A percentile compares a stretch with the other conserved stretches of the same genome.
These are phyloP conservation scores for Hibiscus mutabilis DNA, from an alignment of 345 rosid species.

Conservation along the genomic window DNA sequence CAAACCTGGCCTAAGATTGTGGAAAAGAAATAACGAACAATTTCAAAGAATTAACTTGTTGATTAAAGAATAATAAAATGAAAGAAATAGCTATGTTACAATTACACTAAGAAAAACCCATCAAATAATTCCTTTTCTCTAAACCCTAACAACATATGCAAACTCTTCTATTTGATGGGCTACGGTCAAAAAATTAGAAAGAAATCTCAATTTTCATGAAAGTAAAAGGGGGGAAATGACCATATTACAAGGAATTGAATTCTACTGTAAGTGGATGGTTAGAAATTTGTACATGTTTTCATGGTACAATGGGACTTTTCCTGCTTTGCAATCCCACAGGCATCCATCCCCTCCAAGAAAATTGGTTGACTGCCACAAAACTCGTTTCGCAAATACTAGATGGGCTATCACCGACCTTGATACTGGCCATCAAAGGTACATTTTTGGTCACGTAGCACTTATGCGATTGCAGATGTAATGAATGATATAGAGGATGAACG, in stretches of 20 bases:
- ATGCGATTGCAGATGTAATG: not conserved
- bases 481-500: not conserved
- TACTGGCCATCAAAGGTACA: not conserved
- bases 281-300: constrained; percentile 41
- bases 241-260: constrained; percentile 45
- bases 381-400: constrained; percentile 7
- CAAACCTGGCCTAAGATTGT: too few species aligned
- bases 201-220: not conserved
- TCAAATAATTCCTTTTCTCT: constrained; percentile 27
- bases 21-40: too few species aligned
- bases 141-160: constrained; percentile 41
- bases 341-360: constrained; percentile 24
- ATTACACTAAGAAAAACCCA: constrained; percentile 27
- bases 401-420: constrained; percentile 12
- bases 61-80: too few species aligned
- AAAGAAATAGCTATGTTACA: constrained; percentile 24
- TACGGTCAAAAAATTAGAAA: constrained; percentile 14
- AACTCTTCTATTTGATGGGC: constrained; percentile 25
- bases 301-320: constrained; percentile 32
- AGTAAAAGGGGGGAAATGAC: not conserved
- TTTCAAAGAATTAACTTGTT: too few species aligned
- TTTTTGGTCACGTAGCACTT: too few species aligned
- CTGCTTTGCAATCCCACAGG: constrained; percentile 21
- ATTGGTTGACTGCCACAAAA: not conserved
- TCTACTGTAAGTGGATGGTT: constrained; percentile 38